These are phyloP conservation scores for Collybia mongolica DNA, from an alignment of 768 basidiomycete genomes.

Conservation along the genomic window DNA sequence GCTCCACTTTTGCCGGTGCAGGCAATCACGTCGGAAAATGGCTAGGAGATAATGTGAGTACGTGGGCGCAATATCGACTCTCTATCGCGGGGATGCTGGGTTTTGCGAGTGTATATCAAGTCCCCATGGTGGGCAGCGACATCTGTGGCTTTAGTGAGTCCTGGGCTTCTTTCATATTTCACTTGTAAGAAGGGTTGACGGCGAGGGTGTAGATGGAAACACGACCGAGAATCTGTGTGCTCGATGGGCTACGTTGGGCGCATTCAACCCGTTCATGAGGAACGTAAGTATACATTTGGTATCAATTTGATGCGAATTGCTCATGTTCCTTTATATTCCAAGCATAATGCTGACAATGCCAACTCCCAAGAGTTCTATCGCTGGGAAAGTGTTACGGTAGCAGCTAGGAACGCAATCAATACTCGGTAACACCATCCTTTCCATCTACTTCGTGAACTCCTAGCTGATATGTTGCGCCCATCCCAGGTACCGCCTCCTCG, in stretches of 20 bases:
- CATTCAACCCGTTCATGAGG: slow-evolving; percentile 80
- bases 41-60: slow-evolving; percentile 66
- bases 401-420: slow-evolving; percentile 58
- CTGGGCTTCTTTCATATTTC: background rate
- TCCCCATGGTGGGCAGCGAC: slow-evolving; percentile 80
- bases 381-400: slow-evolving; percentile 55
- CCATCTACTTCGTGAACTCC: background rate
- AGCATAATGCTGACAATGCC: slow-evolving; percentile 55
- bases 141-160: too few relatives aligned
- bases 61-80: slow-evolving; percentile 56
- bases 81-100: slow-evolving; percentile 66
- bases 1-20: slow-evolving; percentile 72
- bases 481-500: slow-evolving; percentile 60
- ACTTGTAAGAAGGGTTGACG: too few relatives aligned
- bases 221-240: slow-evolving; percentile 71
- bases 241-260: too few relatives aligned
- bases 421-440: slow-evolving; percentile 43
- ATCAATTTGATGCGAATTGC: background rate
- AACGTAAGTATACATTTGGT: slow-evolving; percentile 44
- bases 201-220: slow-evolving; percentile 41
- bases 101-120: slow-evolving; percentile 62
- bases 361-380: slow-evolving; percentile 69
- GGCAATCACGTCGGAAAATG: slow-evolving; percentile 70
- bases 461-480: background rate
- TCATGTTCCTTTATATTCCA: background rate